Conservation (phyloP, 176 grass and related monocot genomes). For the Raddia guianensis region DNA sequence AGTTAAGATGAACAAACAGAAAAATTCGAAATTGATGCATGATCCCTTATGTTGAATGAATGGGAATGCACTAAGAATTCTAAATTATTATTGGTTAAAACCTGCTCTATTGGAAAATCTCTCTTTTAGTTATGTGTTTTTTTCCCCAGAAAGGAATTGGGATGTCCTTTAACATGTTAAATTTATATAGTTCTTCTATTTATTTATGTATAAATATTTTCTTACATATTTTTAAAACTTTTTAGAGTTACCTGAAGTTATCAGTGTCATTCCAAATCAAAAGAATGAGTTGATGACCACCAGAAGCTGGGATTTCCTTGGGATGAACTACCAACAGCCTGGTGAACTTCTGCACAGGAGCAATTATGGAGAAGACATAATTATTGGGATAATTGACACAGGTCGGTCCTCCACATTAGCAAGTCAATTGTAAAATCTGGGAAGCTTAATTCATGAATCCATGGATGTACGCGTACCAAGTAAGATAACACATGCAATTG, state of each 20-base stretch:
- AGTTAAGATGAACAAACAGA: background rate
- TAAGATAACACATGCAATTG: background rate
- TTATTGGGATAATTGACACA: constrained; percentile 39
- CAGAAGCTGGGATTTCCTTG: constrained; percentile 44
- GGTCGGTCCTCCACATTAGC: constrained; percentile 27
- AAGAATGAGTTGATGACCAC: constrained; percentile 32
- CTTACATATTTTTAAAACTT: background rate
- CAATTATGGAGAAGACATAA: constrained; percentile 49
- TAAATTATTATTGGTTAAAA: background rate
- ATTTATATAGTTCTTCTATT: background rate
- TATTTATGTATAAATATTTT: background rate
- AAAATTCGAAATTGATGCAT: constrained; percentile 7
- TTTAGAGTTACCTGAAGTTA: constrained; percentile 43
- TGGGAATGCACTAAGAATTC: background rate
- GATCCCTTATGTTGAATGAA: background rate
- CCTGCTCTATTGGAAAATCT: background rate
- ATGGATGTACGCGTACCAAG: background rate
- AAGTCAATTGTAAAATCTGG: constrained; percentile 3
- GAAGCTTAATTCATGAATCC: no score
- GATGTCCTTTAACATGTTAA: no score
- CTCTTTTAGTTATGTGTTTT: background rate
- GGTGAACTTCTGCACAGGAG: constrained; percentile 33
- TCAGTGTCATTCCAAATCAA: constrained; percentile 42
- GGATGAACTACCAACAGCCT: constrained; percentile 31
- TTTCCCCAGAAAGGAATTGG: background rate